Evolutionary conservation across 495 filamentous ascomycete species (phyloP), one percentile per base, ranked within the genome.

Genomic region (Lasiosphaeriaceae sp.): DNA sequence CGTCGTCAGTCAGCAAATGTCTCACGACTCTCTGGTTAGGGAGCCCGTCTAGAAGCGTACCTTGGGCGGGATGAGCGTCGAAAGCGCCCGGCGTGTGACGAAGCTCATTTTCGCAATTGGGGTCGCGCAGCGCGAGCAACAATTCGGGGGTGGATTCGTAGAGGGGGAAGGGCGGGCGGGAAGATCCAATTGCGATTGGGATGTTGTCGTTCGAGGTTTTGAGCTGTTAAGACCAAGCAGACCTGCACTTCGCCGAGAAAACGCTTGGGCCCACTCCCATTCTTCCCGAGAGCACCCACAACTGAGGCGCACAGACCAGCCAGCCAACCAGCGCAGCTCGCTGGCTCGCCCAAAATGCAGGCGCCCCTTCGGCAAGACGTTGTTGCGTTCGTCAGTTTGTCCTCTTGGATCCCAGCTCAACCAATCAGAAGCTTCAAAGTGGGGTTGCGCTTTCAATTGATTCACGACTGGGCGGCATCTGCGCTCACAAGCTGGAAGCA

Each of bases 21-120:
- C 21, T 22, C 35, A 41, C 47, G 52, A 60, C 44, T 16, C 20
- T 22, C 41, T 17, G 22, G 19, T 19, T n/a, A n/a, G 45, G 11
- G 14, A 47, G 16, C 37, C 39, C 11, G 21, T 5, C n/a, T 26
- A 45, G 37, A 26, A 16, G 29, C 83, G 61, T 84, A 93, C 92
- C 88, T 97, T 97, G 64, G 94, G 94, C 64, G 94, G 94, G 74
- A 99, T 96, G 71, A 99, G 83, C 81, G 95, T 96, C 68, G 95
- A 97, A 69, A 99, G 87, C 82, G 83, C 87, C 74, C 93, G 84
- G 74, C 87, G 88, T 66, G 83, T 80, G 66, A 94, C 83, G 84
- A 83, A 91, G 79, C 91, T 96, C 93, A 96, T 97, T 74, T 77
- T 88, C 83, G 71, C 71, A 73, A 74, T 53, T 34, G 59, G 69